Evolutionary conservation across 2,329 filamentous ascomycete genomes (phyloP), one percentile per base, ranked within the genome.

Genomic region (Lachnellula arida): DNA sequence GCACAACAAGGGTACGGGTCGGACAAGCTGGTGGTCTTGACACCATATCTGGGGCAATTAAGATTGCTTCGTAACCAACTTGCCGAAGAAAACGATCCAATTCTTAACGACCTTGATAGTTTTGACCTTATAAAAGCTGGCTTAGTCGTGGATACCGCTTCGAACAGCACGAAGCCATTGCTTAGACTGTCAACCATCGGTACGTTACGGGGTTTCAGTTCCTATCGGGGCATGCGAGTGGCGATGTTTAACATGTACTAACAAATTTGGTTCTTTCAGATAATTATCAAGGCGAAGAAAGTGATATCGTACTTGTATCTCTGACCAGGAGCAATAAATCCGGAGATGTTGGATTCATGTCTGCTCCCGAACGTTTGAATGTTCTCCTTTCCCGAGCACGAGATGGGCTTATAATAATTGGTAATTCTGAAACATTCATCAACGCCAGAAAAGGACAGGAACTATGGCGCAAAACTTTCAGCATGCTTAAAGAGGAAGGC

Each of bases 281-380:
- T 59, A 91, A 91, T 58, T 92, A 88, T 55, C 88, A 91, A 67
- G 87, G 88, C 1, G 88, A 91, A 64, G 88, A 92, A 60, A 84
- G 81, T 39, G 82, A 91, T 1, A 86, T 92, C 15, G 84, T 91
- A 0, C 79, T 92, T 7, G 81, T 75, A 0, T 87, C 84, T 0
- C 68, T 91, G 11, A 89, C 86, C 0, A 74, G 88, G 4, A 87
- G 86, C 67, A 91, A 91, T 59, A 55, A 64, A 0, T 65, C 66
- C 0, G 79, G 81, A 0, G 83, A 90, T 1, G 88, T 91, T 32
- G 88, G 88, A 0, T 91, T 91, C 67, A 83, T 91, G 76, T 66
- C 73, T 0, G 75, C 84, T 0, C 81, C 81, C 0, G 81, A 91
- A 61, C 76, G 88, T 1, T 67, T 91, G 0, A 90, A 90, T 17